These are phyloP conservation scores for Paramecium biaurelia DNA, from an alignment of 73 alveolate genomes.

Conservation along the genomic window DNA sequence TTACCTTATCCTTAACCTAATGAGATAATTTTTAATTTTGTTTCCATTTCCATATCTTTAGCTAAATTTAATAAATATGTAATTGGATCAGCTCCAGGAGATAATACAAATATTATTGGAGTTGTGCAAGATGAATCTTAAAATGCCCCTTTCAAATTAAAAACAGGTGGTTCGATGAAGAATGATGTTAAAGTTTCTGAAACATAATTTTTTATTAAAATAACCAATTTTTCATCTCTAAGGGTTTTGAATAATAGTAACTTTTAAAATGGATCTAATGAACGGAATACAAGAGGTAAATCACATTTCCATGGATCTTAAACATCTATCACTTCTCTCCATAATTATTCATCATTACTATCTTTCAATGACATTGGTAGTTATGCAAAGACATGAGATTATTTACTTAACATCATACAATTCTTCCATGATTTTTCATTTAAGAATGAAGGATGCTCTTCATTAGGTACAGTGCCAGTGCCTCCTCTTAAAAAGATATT, in stretches of 20 bases:
- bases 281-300: conserved; percentile 74
- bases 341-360: too few species aligned
- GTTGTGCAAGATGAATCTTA: conserved; percentile 96
- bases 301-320: conserved; percentile 55
- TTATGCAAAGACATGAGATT: conserved; percentile 65
- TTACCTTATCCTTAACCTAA: conserved; percentile 99
- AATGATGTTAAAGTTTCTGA: conserved; percentile 82
- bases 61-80: conserved; percentile 96
- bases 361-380: conserved; percentile 78
- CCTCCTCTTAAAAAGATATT: conserved; percentile 93
- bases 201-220: conserved; percentile 86
- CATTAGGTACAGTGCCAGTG: conserved; percentile 74
- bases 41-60: conserved; percentile 90
- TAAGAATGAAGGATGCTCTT: conserved; percentile 74
- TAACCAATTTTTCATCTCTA: conserved; percentile 91
- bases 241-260: conserved; percentile 84
- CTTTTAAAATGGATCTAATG: conserved; percentile 94
- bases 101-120: conserved; percentile 97
- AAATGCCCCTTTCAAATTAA: conserved; percentile 94
- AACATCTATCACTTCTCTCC: conserved; percentile 67
- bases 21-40: conserved; percentile 93
- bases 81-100: conserved; percentile 99
- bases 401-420: conserved; percentile 7
- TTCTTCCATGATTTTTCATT: conserved; percentile 45
- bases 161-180: conserved; percentile 98